Evolutionary conservation across 2,329 filamentous ascomycete genomes (phyloP).

Genomic region (Aspergillus luchuensis): DNA sequence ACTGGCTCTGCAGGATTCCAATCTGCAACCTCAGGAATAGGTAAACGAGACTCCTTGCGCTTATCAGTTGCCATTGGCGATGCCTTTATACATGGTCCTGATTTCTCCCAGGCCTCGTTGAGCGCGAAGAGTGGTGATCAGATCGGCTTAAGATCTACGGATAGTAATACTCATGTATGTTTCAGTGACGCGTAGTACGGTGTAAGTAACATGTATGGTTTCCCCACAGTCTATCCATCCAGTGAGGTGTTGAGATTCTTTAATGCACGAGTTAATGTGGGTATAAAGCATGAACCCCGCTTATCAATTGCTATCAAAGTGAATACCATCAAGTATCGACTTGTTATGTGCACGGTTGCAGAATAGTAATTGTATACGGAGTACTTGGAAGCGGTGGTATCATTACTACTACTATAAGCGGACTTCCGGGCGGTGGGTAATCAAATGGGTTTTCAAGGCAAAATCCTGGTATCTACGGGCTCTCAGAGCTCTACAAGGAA

Average conservation of each 20-base stretch:
- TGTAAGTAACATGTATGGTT: not conserved
- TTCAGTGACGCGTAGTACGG: not conserved
- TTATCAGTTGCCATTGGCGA: conserved; percentile 1
- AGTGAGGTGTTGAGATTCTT: no score
- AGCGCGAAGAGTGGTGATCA: not conserved
- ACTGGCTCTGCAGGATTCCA: conserved; percentile 34
- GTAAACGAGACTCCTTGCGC: conserved; percentile 1
- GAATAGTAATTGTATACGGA: not conserved
- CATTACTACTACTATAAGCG: not conserved
- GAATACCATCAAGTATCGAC: no score
- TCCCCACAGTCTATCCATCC: not conserved
- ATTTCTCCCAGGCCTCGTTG: not conserved
- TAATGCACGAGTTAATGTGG: not conserved
- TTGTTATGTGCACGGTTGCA: no score
- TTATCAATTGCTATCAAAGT: no score
- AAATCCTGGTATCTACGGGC: not conserved
- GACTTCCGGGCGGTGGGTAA: not conserved
- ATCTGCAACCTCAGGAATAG: not conserved
- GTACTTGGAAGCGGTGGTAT: not conserved
- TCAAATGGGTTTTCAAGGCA: not conserved
- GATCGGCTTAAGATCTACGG: not conserved
- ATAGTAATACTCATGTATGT: not conserved
- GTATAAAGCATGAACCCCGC: not conserved
- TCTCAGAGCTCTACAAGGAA: not conserved
- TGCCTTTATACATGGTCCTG: conserved; percentile 2